Evolutionary conservation across 1,284 basidiomycete species (phyloP).

Genomic region (Microbotryum silenes-acaulis): DNA sequence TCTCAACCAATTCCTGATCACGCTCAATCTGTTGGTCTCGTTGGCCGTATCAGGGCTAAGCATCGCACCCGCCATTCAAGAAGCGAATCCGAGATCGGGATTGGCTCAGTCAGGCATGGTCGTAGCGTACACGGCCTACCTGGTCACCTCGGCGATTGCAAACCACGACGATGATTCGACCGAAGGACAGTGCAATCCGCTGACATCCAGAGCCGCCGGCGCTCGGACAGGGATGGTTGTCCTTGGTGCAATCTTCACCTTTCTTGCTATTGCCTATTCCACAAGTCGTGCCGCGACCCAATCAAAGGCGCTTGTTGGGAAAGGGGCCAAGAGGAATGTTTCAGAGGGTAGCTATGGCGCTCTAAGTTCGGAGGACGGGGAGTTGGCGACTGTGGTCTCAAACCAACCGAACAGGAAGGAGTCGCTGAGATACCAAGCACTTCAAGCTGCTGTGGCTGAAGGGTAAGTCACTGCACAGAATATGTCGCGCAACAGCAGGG

Average conservation of each 20-base stretch:
- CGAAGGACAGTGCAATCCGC: slow-evolving; percentile 72
- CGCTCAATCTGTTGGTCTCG: slow-evolving; percentile 78
- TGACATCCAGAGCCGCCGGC: slow-evolving; percentile 54
- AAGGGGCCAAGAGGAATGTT: slow-evolving; percentile 46
- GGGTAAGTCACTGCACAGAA: slow-evolving; percentile 50
- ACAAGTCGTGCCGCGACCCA: slow-evolving; percentile 94
- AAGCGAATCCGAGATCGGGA: slow-evolving; percentile 87
- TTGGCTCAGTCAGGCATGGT: slow-evolving; percentile 96
- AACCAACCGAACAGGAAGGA: slow-evolving; percentile 81
- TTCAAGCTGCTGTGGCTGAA: slow-evolving; percentile 91
- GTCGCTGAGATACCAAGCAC: slow-evolving; percentile 83
- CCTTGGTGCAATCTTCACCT: slow-evolving; percentile 90
- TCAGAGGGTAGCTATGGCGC: slow-evolving; percentile 11
- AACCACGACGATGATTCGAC: slow-evolving; percentile 66
- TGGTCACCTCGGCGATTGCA: slow-evolving; percentile 86
- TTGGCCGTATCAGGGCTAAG: slow-evolving; percentile 74
- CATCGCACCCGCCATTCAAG: slow-evolving; percentile 80
- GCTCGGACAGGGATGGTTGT: slow-evolving; percentile 82
- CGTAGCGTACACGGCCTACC: slow-evolving; percentile 92
- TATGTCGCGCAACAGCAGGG: background rate
- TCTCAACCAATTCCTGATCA: slow-evolving; percentile 91
- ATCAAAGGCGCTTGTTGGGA: slow-evolving; percentile 78
- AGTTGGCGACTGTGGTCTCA: slow-evolving; percentile 60
- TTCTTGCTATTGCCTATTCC: slow-evolving; percentile 95
- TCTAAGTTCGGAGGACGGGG: slow-evolving; percentile 43